Conservation (phyloP, 73 alveolate species). For the Uronychia binucleata region DNA sequence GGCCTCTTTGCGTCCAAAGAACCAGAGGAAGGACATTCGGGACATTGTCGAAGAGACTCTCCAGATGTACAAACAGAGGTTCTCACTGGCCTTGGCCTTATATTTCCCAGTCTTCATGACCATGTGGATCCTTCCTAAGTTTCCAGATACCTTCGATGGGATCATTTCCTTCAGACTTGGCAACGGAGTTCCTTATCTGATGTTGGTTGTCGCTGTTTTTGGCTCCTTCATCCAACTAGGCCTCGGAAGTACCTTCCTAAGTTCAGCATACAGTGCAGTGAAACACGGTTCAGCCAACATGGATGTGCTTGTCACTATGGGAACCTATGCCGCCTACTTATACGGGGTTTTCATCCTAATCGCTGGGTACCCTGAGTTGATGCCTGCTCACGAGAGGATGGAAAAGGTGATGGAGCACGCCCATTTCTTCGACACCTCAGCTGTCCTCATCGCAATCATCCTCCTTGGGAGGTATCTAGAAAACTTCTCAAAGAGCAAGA, state of each 20-base stretch:
- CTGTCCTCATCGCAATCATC: slow-evolving; percentile 71
- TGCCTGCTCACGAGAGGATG: not conserved
- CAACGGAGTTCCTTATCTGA: slow-evolving; percentile 24
- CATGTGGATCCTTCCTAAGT: slow-evolving; percentile 27
- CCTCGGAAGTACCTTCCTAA: slow-evolving; percentile 12
- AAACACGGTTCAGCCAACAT: slow-evolving; percentile 49
- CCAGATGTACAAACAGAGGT: slow-evolving; percentile 6
- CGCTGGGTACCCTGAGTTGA: slow-evolving; percentile 14
- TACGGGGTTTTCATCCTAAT: slow-evolving; percentile 36
- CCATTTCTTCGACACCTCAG: slow-evolving; percentile 84
- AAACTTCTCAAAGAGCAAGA: slow-evolving; percentile 73
- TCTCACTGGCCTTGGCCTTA: slow-evolving; percentile 2
- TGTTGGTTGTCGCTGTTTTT: slow-evolving; percentile 13
- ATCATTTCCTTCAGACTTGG: not conserved
- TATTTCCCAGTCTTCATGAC: slow-evolving; percentile 17
- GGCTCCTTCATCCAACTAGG: slow-evolving; percentile 7
- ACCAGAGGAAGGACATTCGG: slow-evolving; percentile 12
- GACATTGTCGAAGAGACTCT: slow-evolving; percentile 20
- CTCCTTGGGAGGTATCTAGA: slow-evolving; percentile 84
- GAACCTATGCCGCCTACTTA: slow-evolving; percentile 61
- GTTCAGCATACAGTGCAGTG: slow-evolving; percentile 26
- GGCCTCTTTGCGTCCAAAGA: not conserved
- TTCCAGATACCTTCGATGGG: not conserved
- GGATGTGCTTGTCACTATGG: slow-evolving; percentile 71
- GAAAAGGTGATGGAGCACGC: slow-evolving; percentile 47